Evolutionary conservation across 805 yeast species (phyloP), one percentile per base, ranked within the genome.

Genomic region (Candida schatavii): DNA sequence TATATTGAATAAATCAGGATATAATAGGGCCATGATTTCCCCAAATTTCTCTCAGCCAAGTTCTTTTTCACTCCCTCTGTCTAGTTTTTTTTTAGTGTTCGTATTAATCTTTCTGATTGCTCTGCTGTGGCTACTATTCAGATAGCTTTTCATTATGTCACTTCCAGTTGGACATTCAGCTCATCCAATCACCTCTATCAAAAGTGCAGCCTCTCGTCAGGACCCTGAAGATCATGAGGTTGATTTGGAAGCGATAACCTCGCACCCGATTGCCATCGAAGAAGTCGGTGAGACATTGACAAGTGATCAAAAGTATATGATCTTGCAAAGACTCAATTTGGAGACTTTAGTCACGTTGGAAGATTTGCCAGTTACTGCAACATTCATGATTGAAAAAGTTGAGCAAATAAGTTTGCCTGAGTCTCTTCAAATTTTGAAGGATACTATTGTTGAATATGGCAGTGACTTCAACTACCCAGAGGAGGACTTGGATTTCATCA

Each of bases 381-480:
- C 66, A 17, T 73, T 60, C 48, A 67, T 75, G 63, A 57, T 70
- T 44, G 70, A 66, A 28, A 69, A 66, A 46, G 62, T 72, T 38
- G 62, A 58, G 25, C 46, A 49, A 21, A 45, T 72, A 48, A 39
- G 63, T 3, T 49, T 59, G 9, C 68, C 61, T 2, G 75, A 73
- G 26, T 68, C 79, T 0, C 31, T 67, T 1, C 60, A 58, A 6
- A 64, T 75, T 30, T 53, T 80, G 36, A 51, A 56, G 22, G 58
- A 62, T n/a, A 70, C 75, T 4, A 45, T 70, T 3, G 63, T 49
- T 1, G 65, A 70, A 17, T 80, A 76, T 47, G 50, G 50, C 4
- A 72, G 65, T 39, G 84, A 79, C 52, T 69, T 70, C 27, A 77
- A 75, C 50, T 64, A 77, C 44, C 71, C 75, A 9, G 47, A 41